phyloP scores from a whole-genome alignment of 225 moss, liverwort and hornwort genomes.

The Polytrichum commune region DNA sequence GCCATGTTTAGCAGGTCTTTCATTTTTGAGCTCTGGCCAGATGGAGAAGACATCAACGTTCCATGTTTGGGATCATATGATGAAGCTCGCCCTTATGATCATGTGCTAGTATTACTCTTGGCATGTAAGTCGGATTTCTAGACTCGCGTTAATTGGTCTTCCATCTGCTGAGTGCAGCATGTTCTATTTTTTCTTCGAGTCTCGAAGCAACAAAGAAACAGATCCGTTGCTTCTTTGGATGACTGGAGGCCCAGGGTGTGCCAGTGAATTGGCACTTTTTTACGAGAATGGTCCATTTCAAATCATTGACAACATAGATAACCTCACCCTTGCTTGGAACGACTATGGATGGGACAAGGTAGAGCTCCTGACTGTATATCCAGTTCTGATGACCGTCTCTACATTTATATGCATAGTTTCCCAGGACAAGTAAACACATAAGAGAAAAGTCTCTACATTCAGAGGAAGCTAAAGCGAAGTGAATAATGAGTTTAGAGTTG shows the following conservation, averaged over 20 bases:
- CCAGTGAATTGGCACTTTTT: slow-evolving; percentile 74
- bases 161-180: slow-evolving; percentile 45
- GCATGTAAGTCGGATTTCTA: background rate
- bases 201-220: slow-evolving; percentile 56
- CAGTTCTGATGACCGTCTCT: slow-evolving; percentile 1
- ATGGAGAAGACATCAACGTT: too few relatives aligned
- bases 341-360: slow-evolving; percentile 91
- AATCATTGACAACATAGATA: slow-evolving; percentile 62
- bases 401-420: background rate
- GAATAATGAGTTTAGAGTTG: too few relatives aligned
- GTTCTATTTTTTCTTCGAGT: slow-evolving; percentile 91
- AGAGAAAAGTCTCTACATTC: too few relatives aligned
- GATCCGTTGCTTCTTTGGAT: slow-evolving; percentile 77
- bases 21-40: background rate
- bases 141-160: background rate
- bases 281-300: slow-evolving; percentile 88
- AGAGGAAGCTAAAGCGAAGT: too few relatives aligned
- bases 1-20: background rate
- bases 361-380: slow-evolving; percentile 4
- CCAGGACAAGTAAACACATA: too few relatives aligned
- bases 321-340: slow-evolving; percentile 70
- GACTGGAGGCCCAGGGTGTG: slow-evolving; percentile 86
- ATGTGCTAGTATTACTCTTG: background rate
- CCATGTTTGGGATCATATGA: background rate
- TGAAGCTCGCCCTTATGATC: background rate